Base-by-base conservation (phyloP, 139 green algal species). In the Pleodorina starrii region DNA sequence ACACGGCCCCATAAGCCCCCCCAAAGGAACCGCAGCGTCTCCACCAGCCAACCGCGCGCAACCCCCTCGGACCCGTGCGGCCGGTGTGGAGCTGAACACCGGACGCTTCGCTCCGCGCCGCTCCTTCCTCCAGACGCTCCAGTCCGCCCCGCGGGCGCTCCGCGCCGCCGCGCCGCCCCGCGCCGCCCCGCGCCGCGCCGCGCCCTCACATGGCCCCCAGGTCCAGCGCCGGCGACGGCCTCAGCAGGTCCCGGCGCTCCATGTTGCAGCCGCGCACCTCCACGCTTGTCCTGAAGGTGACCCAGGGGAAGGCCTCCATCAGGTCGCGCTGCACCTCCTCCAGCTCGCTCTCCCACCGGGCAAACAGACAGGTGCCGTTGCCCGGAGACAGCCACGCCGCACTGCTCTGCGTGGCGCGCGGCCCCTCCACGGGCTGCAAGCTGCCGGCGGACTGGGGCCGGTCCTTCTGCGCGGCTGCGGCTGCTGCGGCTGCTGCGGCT, bases 261-360 rank as follows among this genome's bases (percentile, higher is more conserved):
- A 63, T 29, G 14, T 27, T 46, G 27, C 9, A 32, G 60, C 81
- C 81, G 5, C 81, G 60, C 17, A 87, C n/a, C 35, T 80, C 68
- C 46, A 88, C 46, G 29, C 3, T 40, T 14, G 35, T 17, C 5
- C 46, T 27, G 83, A 88, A 79, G 9, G 46, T 25, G 7, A 40
- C 36, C 83, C 83, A 88, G 9, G 83, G 25, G 11, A 88, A 88
- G 3, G 83, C 83, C 25, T 88, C 68, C 83, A 88, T 88, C 11
- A 88, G 50, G 32, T 88, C 83, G 14, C 40, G 38, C 36, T 80
- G 59, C 11, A 81, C 10, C 46, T 88, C 83, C 17, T 79, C 83
- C 43, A 88, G 46, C 36, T 59, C 46, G 32, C 6, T 16, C 83
- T 88, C 83, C 83, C 83, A 88, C 6, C 68, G 83, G 7, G 29